Base-by-base conservation (phyloP, 305 asterid genomes). In the Rubia peregrina region DNA sequence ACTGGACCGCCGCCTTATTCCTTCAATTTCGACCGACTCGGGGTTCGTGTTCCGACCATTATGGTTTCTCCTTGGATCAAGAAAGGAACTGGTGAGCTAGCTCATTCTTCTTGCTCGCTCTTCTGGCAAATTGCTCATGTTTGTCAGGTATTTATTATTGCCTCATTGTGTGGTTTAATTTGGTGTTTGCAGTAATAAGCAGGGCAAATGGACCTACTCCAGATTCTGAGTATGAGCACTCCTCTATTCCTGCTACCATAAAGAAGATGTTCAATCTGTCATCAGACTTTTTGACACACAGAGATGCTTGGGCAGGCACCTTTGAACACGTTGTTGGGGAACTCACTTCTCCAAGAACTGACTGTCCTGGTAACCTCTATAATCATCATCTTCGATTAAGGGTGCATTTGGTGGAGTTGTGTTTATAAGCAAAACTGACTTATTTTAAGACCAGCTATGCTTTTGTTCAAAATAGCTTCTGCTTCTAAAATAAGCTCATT, bases 11-110 rank as follows among this genome's bases (percentile, higher is more conserved):
- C 91, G 0, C 97, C 97, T 8, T 66, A 56, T 77, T 89, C 84
- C 90, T 91, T 91, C 61, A 86, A 86, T 69, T 91, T 91, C 21
- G 96, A 91, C 72, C 48, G 97, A 72, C 95, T 91, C 40, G 97
- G 96, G 16, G 97, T 91, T 80, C 92, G 96, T 17, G 92, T 91
- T 19, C 96, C 97, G 0, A 89, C 96, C 0, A 87, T 91, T 26
- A 86, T 91, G 95, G 95, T 86, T 13, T 91, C 97, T 56, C 96
- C 97, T 57, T 91, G 96, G 97, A 89, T 91, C 91, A 86, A 86
- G 83, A 87, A 89, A 84, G 97, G 92, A 76, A 87, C 88, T 0
- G 95, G 97, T 91, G 77, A 71, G 67, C 60, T 53, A 17, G 10
- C 60, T 30, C 11, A 40, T 8, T 51, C 21, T 33, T 46, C 33